phyloP scores from a whole-genome alignment of 2,329 filamentous ascomycete species.

The Penicillium sp. region DNA sequence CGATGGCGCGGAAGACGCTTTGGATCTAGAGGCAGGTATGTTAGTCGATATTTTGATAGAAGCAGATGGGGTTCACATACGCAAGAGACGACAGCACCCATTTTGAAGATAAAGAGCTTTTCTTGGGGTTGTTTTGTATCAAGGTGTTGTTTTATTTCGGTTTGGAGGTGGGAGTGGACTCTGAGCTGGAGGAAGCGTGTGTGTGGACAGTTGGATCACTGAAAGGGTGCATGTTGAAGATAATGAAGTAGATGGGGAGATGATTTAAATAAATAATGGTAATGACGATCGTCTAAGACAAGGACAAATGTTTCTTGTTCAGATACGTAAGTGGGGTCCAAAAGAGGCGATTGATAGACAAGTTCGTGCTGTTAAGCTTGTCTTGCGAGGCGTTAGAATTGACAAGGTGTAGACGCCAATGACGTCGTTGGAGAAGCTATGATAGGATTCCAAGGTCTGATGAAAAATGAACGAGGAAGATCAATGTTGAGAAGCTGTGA shows the following conservation, averaged over 20 bases:
- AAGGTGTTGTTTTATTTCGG: conserved; percentile 13
- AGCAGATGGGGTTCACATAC: conserved; percentile 55
- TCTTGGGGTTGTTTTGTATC: conserved; percentile 8
- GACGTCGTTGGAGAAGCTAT: conserved; percentile 5
- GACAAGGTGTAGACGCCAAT: conserved; percentile 1
- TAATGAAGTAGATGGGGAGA: not conserved
- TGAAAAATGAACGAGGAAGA: not conserved
- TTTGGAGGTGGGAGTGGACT: conserved; percentile 9
- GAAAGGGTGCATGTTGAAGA: conserved; percentile 28
- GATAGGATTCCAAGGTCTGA: not conserved
- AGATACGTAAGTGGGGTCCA: conserved; percentile 19
- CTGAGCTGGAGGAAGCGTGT: conserved; percentile 31
- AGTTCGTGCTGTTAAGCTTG: conserved; percentile 8
- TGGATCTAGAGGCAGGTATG: conserved; percentile 49
- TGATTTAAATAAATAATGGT: conserved; percentile 7
- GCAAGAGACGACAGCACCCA: conserved; percentile 82
- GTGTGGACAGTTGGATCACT: conserved; percentile 27
- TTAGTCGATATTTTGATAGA: conserved; percentile 23
- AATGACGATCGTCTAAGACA: conserved; percentile 1
- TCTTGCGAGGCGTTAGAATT: not conserved
- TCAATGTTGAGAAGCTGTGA: not conserved
- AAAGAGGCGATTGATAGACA: conserved; percentile 23
- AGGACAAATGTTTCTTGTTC: not conserved
- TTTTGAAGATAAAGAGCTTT: conserved; percentile 44
- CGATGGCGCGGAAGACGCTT: conserved; percentile 61